Base-by-base conservation (phyloP, 768 basidiomycete genomes). In the Hygrocybe punicea region DNA sequence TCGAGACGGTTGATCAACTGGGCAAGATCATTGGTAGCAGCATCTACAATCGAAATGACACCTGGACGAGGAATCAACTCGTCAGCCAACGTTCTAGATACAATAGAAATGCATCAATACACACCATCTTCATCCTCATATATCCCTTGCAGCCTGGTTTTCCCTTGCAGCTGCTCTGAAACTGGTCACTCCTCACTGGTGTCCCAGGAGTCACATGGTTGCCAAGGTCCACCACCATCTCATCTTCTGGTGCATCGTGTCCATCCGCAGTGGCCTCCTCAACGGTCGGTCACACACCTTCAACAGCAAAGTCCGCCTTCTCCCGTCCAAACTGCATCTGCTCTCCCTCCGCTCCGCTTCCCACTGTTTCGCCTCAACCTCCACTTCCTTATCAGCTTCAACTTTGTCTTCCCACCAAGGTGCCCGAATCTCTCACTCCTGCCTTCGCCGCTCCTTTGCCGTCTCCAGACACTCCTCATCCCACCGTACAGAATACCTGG, bases 1-100 rank as follows among this genome's bases (percentile, higher is more conserved):
- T 91, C 87, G n/a, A 93, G 77, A n/a, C 81, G 80, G 59, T 85
- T 88, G 67, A 93, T 89, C 3, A 93, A 73, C 55, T 82, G 82
- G 0, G 87, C 90, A 3, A 93, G 79, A 40, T 92, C 90, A 51
- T 89, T 83, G 1, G 90, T 92, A 0, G 87, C 90, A 0, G 88
- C 87, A 60, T 86, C 86, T n/a, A 91, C 72, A 29, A 89, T 79
- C 0, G 84, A 87, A 1, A 90, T 65, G 13, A 82, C 82, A 58
- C 80, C 89, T 81, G 60, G 39, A 37, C 14, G 55, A 40, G 54
- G n/a, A 51, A 6, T 54, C 36, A n/a, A 51, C 19, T 24, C 21
- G 53, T 6, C 46, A 57, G 55, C 36, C 3, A 55, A 40, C 44
- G 56, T 14, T 10, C 53, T n/a, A 25, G 29, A 29, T 29, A 29